Evolutionary conservation across 2,329 filamentous ascomycete genomes (phyloP).

Genomic region (Alternaria angustiovoidea): DNA sequence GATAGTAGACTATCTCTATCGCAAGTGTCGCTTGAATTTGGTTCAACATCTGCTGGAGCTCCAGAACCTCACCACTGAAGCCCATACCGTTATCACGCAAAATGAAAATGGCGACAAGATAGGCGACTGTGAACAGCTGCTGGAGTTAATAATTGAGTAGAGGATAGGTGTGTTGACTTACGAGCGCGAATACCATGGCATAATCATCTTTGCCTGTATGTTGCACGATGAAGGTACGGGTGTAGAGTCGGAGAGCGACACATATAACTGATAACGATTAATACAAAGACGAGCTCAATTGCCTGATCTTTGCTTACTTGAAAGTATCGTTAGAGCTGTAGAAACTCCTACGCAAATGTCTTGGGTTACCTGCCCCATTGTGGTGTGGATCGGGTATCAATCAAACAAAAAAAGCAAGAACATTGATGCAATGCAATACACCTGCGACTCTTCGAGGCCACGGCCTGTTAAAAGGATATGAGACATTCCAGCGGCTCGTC

Average conservation of each 20-base stretch:
- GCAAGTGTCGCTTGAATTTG: slow-evolving; percentile 36
- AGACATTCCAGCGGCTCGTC: background rate
- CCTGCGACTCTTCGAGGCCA: background rate
- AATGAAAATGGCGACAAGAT: slow-evolving; percentile 33
- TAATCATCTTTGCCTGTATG: slow-evolving; percentile 43
- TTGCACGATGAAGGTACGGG: slow-evolving; percentile 29
- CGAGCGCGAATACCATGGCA: slow-evolving; percentile 39
- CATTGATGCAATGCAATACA: background rate
- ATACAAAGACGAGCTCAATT: background rate
- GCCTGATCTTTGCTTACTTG: slow-evolving; percentile 21
- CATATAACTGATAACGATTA: slow-evolving; percentile 31
- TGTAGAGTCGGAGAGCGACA: slow-evolving; percentile 34
- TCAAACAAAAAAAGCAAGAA: background rate
- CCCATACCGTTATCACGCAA: slow-evolving; percentile 36
- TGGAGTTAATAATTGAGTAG: background rate
- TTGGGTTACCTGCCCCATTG: slow-evolving; percentile 16
- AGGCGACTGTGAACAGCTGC: slow-evolving; percentile 37
- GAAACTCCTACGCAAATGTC: slow-evolving; percentile 31
- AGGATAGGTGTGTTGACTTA: slow-evolving; percentile 18
- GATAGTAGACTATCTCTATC: slow-evolving; percentile 45
- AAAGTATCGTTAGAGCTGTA: slow-evolving; percentile 32
- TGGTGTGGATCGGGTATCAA: background rate
- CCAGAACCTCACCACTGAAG: slow-evolving; percentile 28
- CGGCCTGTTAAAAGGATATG: slow-evolving; percentile 1
- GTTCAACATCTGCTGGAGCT: slow-evolving; percentile 28